Conservation (phyloP, 2,329 filamentous ascomycete species). For the Cladosporium phlei region DNA sequence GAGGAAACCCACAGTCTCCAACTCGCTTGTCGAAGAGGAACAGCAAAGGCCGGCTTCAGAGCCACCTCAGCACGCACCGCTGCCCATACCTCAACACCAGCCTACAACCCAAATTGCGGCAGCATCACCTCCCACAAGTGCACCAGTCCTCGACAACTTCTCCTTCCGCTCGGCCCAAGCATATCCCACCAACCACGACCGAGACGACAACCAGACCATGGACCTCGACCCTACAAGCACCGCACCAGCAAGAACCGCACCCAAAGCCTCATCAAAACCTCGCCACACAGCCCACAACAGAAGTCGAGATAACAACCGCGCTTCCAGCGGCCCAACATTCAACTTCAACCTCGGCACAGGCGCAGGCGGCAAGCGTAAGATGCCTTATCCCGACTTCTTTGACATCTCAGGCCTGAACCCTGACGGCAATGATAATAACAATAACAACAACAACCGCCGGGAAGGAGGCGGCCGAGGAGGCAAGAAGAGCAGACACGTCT, state of each 20-base stretch:
- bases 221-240: constrained; percentile 40
- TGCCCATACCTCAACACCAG: constrained; percentile 7
- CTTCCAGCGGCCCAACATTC: constrained; percentile 24
- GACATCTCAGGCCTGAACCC: constrained; percentile 59
- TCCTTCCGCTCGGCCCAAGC: constrained; percentile 63
- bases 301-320: constrained; percentile 15
- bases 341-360: constrained; percentile 53
- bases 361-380: constrained; percentile 66
- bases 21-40: constrained; percentile 21
- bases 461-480: constrained; percentile 28
- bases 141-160: constrained; percentile 59
- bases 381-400: constrained; percentile 71
- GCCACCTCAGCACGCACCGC: constrained; percentile 15
- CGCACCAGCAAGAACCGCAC: constrained; percentile 1
- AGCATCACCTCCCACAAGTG: constrained; percentile 18
- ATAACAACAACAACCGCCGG: constrained; percentile 48
- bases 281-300: constrained; percentile 31
- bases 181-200: constrained; percentile 48
- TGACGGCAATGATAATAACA: constrained; percentile 57
- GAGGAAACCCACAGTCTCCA: constrained; percentile 23
- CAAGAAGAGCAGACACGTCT: constrained; percentile 33
- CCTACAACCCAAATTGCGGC: neutral
- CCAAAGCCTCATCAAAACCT: constrained; percentile 17
- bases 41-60: constrained; percentile 15
- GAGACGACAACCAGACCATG: constrained; percentile 55